Evolutionary conservation across 345 rosid species (phyloP).

Genomic region (Eutrema yunnanense): DNA sequence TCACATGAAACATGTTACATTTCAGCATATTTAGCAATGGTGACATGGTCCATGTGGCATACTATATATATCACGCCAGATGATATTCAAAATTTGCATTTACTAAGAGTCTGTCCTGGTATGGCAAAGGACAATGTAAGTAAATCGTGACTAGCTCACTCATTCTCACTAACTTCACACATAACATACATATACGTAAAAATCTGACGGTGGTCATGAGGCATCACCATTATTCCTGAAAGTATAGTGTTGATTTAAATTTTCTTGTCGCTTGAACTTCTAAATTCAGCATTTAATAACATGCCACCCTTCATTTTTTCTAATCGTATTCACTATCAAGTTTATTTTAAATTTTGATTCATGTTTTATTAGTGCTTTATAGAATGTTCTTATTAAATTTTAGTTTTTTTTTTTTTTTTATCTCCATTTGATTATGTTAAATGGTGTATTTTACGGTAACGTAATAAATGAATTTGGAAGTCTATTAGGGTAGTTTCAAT

Average conservation of each 20-base stretch:
- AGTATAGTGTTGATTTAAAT: background rate
- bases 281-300: background rate
- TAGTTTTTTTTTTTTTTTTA: background rate
- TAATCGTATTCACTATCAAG: background rate
- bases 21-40: slow-evolving; percentile 4
- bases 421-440: background rate
- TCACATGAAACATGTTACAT: slow-evolving; percentile 3
- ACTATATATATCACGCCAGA: background rate
- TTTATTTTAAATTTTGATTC: background rate
- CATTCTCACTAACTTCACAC: background rate
- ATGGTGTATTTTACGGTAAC: background rate
- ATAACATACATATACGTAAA: background rate
- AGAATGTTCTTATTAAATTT: background rate
- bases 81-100: slow-evolving; percentile 3
- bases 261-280: background rate
- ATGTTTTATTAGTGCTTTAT: background rate
- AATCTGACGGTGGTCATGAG: background rate
- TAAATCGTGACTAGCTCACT: slow-evolving; percentile 3
- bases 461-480: no score
- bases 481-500: background rate
- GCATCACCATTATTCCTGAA: background rate
- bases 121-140: background rate
- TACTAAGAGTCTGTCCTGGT: background rate
- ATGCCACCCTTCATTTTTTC: background rate
- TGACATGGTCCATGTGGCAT: slow-evolving; percentile 12